phyloP scores from a whole-genome alignment of 176 grass and related monocot species.

The Luzula sylvatica region DNA sequence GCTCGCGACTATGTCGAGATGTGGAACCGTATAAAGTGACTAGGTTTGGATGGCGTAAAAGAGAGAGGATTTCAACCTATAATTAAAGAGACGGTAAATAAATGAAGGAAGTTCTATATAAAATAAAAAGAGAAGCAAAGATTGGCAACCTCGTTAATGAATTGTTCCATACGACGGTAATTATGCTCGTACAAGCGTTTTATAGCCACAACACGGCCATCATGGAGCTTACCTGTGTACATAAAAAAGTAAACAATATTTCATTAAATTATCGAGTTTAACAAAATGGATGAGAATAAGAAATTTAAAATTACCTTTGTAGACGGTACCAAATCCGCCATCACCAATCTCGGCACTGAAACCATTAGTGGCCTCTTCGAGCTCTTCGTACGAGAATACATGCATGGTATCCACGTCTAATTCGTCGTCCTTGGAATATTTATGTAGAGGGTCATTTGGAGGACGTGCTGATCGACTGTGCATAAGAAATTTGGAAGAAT shows the following conservation, averaged over 20 bases:
- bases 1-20: slow-evolving; percentile 59
- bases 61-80: slow-evolving; percentile 42
- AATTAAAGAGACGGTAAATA: too few species aligned
- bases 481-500: slow-evolving; percentile 25
- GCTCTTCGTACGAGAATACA: slow-evolving; percentile 71
- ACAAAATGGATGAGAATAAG: neutral
- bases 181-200: slow-evolving; percentile 81
- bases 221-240: slow-evolving; percentile 43
- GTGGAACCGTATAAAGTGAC: slow-evolving; percentile 89
- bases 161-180: slow-evolving; percentile 72
- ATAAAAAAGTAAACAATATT: neutral
- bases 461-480: slow-evolving; percentile 45
- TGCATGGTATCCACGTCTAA: slow-evolving; percentile 33
- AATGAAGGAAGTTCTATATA: too few species aligned
- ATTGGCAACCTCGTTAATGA: slow-evolving; percentile 61
- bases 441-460: slow-evolving; percentile 20
- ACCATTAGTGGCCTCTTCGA: slow-evolving; percentile 55
- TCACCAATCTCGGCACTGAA: slow-evolving; percentile 75
- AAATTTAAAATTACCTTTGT: slow-evolving; percentile 53
- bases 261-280: neutral
- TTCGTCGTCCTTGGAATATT: slow-evolving; percentile 26
- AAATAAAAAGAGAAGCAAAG: too few species aligned
- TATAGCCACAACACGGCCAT: slow-evolving; percentile 76
- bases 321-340: slow-evolving; percentile 85
- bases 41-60: slow-evolving; percentile 75